Percentiles rank a stretch among this genome's conserved stretches.
These are phyloP conservation scores for Arachis stenosperma DNA, from an alignment of 306 rosid genomes.

Conservation along the genomic window DNA sequence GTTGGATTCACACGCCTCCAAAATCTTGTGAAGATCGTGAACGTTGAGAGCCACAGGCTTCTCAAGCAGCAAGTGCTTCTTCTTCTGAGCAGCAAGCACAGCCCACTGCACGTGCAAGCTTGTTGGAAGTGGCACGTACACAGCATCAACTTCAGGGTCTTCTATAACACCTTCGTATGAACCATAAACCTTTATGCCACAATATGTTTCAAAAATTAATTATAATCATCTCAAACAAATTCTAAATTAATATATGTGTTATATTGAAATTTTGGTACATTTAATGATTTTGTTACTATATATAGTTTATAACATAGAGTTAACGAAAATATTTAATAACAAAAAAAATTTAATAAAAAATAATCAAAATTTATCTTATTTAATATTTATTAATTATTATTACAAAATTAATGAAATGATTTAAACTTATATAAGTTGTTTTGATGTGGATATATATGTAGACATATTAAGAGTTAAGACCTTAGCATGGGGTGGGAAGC, in stretches of 20 bases:
- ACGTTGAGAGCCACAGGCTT: constrained; percentile 76
- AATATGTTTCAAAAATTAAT: too few species aligned
- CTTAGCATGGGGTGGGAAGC: constrained; percentile 55
- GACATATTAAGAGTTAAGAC: neutral
- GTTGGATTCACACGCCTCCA: constrained; percentile 64
- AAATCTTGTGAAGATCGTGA: constrained; percentile 61
- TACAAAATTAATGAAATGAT: too few species aligned
- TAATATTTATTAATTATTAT: too few species aligned
- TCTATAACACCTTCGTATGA: constrained; percentile 74
- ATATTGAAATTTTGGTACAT: too few species aligned
- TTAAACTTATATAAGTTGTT: too few species aligned
- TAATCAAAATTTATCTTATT: too few species aligned
- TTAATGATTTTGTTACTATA: too few species aligned
- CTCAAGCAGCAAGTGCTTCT: constrained; percentile 79
- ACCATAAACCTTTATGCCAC: constrained; percentile 55
- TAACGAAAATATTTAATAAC: too few species aligned
- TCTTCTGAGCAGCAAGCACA: constrained; percentile 71
- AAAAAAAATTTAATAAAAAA: neutral
- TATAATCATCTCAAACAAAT: too few species aligned
- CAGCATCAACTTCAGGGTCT: constrained; percentile 69
- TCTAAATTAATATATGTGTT: too few species aligned
- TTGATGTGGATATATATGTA: too few species aligned
- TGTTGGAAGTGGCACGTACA: constrained; percentile 75
- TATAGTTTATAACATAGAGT: too few species aligned
- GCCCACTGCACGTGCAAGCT: constrained; percentile 76